These are phyloP conservation scores for Moricandia moricandioides DNA, from an alignment of 345 rosid species.

Conservation along the genomic window DNA sequence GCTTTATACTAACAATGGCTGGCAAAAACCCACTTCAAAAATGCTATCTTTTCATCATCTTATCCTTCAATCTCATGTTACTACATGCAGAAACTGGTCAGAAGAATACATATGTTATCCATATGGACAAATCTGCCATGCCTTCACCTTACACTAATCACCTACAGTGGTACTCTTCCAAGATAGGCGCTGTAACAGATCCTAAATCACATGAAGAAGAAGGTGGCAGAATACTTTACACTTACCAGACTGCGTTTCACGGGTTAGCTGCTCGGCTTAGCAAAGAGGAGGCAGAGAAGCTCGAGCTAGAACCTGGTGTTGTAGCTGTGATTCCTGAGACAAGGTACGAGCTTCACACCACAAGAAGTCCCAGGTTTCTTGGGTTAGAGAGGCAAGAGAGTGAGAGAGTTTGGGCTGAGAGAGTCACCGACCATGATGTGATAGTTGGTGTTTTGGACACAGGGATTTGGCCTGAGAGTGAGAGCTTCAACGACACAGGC, in stretches of 20 bases:
- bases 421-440: conserved; percentile 57
- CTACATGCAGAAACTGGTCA: conserved; percentile 24
- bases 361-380: conserved; percentile 70
- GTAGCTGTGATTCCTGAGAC: conserved; percentile 56
- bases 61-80: conserved; percentile 36
- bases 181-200: conserved; percentile 48
- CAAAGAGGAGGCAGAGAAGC: conserved; percentile 55
- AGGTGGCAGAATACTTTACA: conserved; percentile 60
- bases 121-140: conserved; percentile 82
- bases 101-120: conserved; percentile 72
- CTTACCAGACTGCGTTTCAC: conserved; percentile 57
- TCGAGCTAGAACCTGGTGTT: conserved; percentile 53
- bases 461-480: conserved; percentile 80
- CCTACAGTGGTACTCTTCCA: conserved; percentile 77
- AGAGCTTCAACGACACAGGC: conserved; percentile 62
- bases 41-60: conserved; percentile 45
- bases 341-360: conserved; percentile 65
- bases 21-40: conserved; percentile 31
- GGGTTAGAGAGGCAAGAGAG: conserved; percentile 55
- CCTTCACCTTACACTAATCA: conserved; percentile 57
- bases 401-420: conserved; percentile 48
- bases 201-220: conserved; percentile 38
- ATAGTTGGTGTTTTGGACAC: conserved; percentile 75
- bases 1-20: conserved; percentile 39
- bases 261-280: conserved; percentile 64